Evolutionary conservation across 768 basidiomycete genomes (phyloP).

Genomic region (Suillus cothurnatus): DNA sequence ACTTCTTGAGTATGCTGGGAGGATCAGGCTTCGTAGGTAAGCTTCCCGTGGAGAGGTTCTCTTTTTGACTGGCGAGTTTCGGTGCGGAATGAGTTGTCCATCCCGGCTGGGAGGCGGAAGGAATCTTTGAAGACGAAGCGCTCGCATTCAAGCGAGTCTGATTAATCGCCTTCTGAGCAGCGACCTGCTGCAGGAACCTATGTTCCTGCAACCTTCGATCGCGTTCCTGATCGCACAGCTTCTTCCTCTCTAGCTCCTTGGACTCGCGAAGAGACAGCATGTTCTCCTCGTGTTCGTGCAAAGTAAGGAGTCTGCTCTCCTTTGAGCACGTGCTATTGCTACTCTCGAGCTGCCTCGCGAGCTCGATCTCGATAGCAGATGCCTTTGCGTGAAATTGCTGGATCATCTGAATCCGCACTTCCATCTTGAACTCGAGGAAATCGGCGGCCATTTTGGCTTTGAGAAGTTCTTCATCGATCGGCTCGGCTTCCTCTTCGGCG

Average conservation of each 20-base stretch:
- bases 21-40: conserved; percentile 23
- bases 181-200: conserved; percentile 12
- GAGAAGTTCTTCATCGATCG: conserved; percentile 29
- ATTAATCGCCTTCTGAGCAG: conserved; percentile 18
- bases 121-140: conserved; percentile 18
- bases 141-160: conserved; percentile 14
- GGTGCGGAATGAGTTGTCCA: conserved; percentile 18
- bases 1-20: conserved; percentile 24
- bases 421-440: conserved; percentile 32
- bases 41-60: conserved; percentile 23
- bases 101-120: conserved; percentile 3
- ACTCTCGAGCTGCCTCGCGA: conserved; percentile 29
- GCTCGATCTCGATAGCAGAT: conserved; percentile 31
- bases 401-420: conserved; percentile 37
- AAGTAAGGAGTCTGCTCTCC: conserved; percentile 29
- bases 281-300: conserved; percentile 34
- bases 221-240: conserved; percentile 29
- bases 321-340: conserved; percentile 29
- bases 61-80: conserved; percentile 28
- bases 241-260: conserved; percentile 35
- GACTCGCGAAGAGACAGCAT: conserved; percentile 36
- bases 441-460: conserved; percentile 37
- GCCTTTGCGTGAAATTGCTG: conserved; percentile 34
- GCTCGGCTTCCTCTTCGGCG: conserved; percentile 29
- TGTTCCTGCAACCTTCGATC: conserved; percentile 27